Evolutionary conservation across 306 rosid genomes (phyloP).

Genomic region (Vigna nakashimae): DNA sequence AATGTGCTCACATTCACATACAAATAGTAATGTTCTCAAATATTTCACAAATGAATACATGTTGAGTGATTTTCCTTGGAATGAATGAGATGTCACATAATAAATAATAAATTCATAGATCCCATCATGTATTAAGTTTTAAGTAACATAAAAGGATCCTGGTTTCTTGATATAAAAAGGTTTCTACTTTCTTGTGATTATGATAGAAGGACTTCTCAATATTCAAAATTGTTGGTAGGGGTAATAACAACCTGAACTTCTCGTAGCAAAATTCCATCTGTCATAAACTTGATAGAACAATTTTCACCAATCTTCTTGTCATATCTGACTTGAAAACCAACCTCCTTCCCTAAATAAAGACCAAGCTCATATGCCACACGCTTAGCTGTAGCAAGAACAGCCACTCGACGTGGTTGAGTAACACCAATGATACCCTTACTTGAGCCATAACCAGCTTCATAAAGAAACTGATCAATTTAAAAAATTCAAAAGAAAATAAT

Average conservation of each 20-base stretch:
- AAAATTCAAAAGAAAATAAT: background rate
- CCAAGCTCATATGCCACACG: slow-evolving; percentile 95
- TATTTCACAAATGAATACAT: slow-evolving; percentile 13
- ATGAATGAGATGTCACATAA: slow-evolving; percentile 25
- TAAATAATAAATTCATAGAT: slow-evolving; percentile 18
- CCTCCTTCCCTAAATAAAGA: slow-evolving; percentile 75
- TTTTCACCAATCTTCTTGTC: slow-evolving; percentile 82
- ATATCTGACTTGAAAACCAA: slow-evolving; percentile 94
- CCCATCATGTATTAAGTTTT: slow-evolving; percentile 5
- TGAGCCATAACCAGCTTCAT: slow-evolving; percentile 93
- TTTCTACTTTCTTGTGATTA: background rate
- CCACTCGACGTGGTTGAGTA: slow-evolving; percentile 97
- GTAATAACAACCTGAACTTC: slow-evolving; percentile 83
- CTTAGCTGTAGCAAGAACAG: slow-evolving; percentile 93
- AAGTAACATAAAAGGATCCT: slow-evolving; percentile 6
- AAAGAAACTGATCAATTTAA: slow-evolving; percentile 66
- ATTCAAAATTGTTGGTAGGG: background rate
- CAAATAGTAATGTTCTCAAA: slow-evolving; percentile 25
- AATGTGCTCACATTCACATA: slow-evolving; percentile 10
- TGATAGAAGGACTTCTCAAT: slow-evolving; percentile 12
- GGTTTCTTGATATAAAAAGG: slow-evolving; percentile 5
- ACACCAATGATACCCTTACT: slow-evolving; percentile 82
- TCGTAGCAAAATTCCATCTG: slow-evolving; percentile 92
- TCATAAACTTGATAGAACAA: slow-evolving; percentile 94
- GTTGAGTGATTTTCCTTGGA: background rate